Conservation (phyloP, 1,284 basidiomycete genomes). For the Rhodotorula sp. region DNA sequence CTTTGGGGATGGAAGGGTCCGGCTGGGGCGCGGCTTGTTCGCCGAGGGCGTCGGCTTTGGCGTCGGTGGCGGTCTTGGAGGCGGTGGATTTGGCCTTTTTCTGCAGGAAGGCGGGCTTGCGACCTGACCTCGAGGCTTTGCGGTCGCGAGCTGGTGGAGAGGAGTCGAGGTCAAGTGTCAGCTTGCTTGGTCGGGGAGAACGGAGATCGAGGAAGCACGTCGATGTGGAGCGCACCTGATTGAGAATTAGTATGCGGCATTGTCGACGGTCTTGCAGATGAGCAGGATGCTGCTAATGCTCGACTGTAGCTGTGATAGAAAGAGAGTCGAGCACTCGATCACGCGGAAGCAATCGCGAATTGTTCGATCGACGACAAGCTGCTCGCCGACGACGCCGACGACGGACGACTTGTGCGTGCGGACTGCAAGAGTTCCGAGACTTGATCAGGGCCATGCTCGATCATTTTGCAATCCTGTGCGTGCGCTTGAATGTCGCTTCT, state of each 20-base stretch:
- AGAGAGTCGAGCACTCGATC: neutral
- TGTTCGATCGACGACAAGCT: neutral
- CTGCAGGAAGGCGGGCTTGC: conserved; percentile 31
- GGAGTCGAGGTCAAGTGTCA: neutral
- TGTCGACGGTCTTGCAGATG: neutral
- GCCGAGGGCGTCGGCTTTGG: neutral
- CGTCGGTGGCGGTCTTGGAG: neutral
- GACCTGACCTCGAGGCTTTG: conserved; percentile 22
- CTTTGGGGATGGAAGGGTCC: conserved; percentile 1
- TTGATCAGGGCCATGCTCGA: neutral
- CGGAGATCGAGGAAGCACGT: no score
- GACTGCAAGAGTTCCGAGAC: no score
- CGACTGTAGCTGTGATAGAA: no score
- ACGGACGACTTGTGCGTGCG: no score
- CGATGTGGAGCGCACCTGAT: neutral
- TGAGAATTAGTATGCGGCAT: conserved; percentile 39
- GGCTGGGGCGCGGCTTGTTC: neutral
- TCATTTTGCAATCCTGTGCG: neutral
- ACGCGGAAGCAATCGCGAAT: no score
- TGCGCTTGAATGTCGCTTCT: no score
- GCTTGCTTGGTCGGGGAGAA: neutral
- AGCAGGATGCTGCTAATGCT: no score
- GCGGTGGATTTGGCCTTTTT: conserved; percentile 14
- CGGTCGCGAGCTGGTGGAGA: conserved; percentile 16
- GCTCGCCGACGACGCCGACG: neutral